Evolutionary conservation across 805 yeast genomes (phyloP), one percentile per base, ranked within the genome.

Genomic region (Candida takata): DNA sequence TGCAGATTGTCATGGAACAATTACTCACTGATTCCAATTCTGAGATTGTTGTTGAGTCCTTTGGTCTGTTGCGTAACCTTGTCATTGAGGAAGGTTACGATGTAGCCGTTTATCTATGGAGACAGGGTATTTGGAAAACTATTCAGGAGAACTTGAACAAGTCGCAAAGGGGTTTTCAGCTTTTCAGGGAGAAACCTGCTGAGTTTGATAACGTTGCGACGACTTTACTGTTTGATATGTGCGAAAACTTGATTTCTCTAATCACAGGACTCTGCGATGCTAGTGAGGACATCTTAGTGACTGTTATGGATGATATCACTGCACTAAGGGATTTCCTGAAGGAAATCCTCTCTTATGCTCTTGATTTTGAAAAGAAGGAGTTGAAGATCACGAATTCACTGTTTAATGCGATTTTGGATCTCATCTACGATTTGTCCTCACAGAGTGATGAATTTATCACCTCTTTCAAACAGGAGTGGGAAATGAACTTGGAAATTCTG

Each of bases 21-120:
- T 66, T 79, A 21, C 57, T 88, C 16, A 73, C 72, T 30, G 95
- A 85, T 53, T 53, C 69, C 15, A 70, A 79, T 44, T 79, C 77
- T 37, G 95, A 86, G 46, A 74, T 85, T 30, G 80, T 84, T 14
- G 82, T 83, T 15, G 94, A 83, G 49, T 69, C 90, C 1, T 79
- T 76, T 48, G 97, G 95, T 2, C 63, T 90, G 17, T 61, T 92
- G 43, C 72, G 95, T 54, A 86, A 83, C 52, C 53, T 90, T 37
- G 79, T 82, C 3, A 67, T 85, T 35, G 95, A 85, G 52, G 95
- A 87, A 59, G 97, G 96, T 15, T 79, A 84, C 48, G 95, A 85
- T 44, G 71, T 85, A 25, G 76, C 86, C 19, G 72, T 74, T 15
- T 75, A 73, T 55, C 56, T 84, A 36, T 82, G 94, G 84, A 73